Evolutionary conservation across 176 grass and related monocot genomes (phyloP), one percentile per base, ranked within the genome.

Genomic region (Canna indica): DNA sequence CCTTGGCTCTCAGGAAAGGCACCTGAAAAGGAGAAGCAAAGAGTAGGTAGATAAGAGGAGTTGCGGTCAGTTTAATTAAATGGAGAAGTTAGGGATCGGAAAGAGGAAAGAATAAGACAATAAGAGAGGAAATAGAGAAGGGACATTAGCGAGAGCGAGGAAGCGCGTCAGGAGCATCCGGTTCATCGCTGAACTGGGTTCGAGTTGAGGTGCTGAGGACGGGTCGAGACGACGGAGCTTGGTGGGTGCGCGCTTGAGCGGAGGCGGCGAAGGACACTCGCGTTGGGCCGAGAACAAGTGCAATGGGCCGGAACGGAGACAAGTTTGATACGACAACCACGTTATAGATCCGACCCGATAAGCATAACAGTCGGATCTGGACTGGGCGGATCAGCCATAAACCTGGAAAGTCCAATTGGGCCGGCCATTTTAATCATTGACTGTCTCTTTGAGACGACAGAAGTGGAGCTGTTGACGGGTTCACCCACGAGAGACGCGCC

Each of bases 401-500:
- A n/a, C n/a, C n/a, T n/a, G n/a, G n/a, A n/a, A n/a, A n/a, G n/a
- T n/a, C n/a, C n/a, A n/a, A n/a, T n/a, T n/a, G n/a, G n/a, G n/a
- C n/a, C n/a, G n/a, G n/a, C n/a, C n/a, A n/a, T n/a, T n/a, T 44
- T 44, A 44, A 11, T 11, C 41, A 44, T 44, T n/a, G n/a, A n/a
- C n/a, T n/a, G n/a, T n/a, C n/a, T n/a, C n/a, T n/a, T n/a, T n/a
- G n/a, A 39, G 8, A 39, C 36, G 9, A 66, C n/a, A 29, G 38
- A 33, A 33, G 83, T 84, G 80, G 86, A 57, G 39, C 9, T 30
- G 45, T 82, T 86, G 84, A 90, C 84, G 24, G 18, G 78, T 64
- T 71, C 39, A 20, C 81, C 72, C 87, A 90, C 83, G 83, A 83
- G 83, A 69, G 76, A 47, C 7, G 69, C 70, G 83, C 56, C 77